phyloP scores from a whole-genome alignment of 2,329 filamentous ascomycete genomes.

The Monilinia laxa region DNA sequence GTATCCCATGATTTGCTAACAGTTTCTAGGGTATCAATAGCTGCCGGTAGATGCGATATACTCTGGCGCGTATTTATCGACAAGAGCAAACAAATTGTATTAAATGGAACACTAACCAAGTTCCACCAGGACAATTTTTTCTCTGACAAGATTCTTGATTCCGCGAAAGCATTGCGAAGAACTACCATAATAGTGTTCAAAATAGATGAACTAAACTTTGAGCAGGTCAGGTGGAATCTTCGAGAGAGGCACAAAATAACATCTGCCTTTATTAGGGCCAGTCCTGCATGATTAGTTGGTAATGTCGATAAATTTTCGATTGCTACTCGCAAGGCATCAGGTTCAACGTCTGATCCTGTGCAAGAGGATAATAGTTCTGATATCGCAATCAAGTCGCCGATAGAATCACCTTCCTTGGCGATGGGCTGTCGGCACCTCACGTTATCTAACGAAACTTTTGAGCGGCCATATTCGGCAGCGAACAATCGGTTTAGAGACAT shows the following conservation, averaged over 20 bases:
- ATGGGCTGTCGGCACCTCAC: conserved; percentile 25
- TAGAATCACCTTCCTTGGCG: conserved; percentile 25
- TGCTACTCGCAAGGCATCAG: conserved; percentile 3
- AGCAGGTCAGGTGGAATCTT: conserved; percentile 24
- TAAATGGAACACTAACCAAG: conserved; percentile 31
- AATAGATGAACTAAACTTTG: conserved; percentile 10
- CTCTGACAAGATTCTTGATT: conserved; percentile 23
- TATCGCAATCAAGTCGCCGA: conserved; percentile 28
- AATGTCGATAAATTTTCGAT: conserved; percentile 18
- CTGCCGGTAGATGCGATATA: conserved; percentile 27
- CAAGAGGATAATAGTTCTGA: conserved; percentile 23
- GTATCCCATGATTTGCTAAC: conserved; percentile 26
- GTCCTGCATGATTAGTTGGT: conserved; percentile 15
- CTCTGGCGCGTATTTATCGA: conserved; percentile 29
- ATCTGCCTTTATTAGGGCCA: conserved; percentile 28
- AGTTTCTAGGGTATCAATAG: conserved; percentile 29
- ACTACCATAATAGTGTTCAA: conserved; percentile 23
- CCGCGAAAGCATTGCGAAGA: conserved; percentile 30
- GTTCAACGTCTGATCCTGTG: conserved; percentile 4
- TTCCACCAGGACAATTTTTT: conserved; percentile 33
- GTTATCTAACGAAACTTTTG: conserved; percentile 28
- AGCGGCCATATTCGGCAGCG: conserved; percentile 31
- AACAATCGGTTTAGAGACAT: conserved; percentile 30
- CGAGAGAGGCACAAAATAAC: conserved; percentile 30
- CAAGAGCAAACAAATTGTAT: conserved; percentile 31